A percentile compares a stretch with the other conserved stretches of the same genome.
phyloP scores from a whole-genome alignment of 768 basidiomycete genomes.

The Suillus sp. region DNA sequence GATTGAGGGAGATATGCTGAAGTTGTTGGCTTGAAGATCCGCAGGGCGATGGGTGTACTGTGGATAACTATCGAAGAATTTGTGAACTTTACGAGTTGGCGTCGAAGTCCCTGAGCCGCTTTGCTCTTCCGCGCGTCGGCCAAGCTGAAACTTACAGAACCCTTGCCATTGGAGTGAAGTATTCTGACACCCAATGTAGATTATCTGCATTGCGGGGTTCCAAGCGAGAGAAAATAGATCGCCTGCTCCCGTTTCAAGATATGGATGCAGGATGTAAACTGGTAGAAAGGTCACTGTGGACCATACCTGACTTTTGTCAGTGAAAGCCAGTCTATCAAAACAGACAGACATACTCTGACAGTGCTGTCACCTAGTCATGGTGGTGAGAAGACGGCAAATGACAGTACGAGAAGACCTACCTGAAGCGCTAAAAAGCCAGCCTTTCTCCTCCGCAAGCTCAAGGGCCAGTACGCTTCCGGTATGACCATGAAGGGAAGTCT shows the following conservation, averaged over 20 bases:
- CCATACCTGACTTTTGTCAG: slow-evolving; percentile 64
- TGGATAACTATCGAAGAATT: slow-evolving; percentile 92
- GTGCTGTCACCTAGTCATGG: slow-evolving; percentile 75
- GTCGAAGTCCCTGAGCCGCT: slow-evolving; percentile 36
- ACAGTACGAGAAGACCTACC: slow-evolving; percentile 45
- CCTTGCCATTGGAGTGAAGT: slow-evolving; percentile 90
- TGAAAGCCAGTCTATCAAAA: slow-evolving; percentile 7
- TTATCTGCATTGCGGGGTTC: slow-evolving; percentile 64
- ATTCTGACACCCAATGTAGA: slow-evolving; percentile 91
- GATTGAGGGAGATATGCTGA: slow-evolving; percentile 36
- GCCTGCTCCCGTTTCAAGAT: slow-evolving; percentile 78
- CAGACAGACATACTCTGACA: slow-evolving; percentile 59
- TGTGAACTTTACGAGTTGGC: slow-evolving; percentile 62
- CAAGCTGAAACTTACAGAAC: slow-evolving; percentile 40
- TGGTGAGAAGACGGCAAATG: slow-evolving; percentile 9
- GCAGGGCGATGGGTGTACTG: slow-evolving; percentile 67
- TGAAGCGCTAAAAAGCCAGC: slow-evolving; percentile 90
- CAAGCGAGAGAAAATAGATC: slow-evolving; percentile 87
- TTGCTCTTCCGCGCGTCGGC: slow-evolving; percentile 14
- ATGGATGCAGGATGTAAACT: slow-evolving; percentile 75
- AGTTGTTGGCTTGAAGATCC: slow-evolving; percentile 67
- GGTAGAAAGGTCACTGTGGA: slow-evolving; percentile 65
- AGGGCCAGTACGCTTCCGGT: slow-evolving; percentile 82
- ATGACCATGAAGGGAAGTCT: slow-evolving; percentile 74
- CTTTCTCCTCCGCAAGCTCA: slow-evolving; percentile 70